A percentile compares a stretch with the other conserved stretches of the same genome.
Evolutionary conservation across 129 eudicot species (phyloP).

Genomic region (Pseudognaphalium luteoalbum): DNA sequence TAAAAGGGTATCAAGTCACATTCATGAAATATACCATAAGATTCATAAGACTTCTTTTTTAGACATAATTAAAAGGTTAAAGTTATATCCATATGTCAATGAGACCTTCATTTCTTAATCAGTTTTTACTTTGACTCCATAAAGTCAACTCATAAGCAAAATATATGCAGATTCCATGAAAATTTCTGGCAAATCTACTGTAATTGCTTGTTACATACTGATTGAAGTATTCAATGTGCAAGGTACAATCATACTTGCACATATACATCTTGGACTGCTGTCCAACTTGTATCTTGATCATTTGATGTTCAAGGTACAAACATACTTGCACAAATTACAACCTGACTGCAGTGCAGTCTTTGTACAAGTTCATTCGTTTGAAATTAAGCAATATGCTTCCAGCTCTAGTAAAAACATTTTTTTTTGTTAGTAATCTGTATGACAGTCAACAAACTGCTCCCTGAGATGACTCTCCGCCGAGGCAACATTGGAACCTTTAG

Average conservation of each 20-base stretch:
- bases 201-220: slow-evolving; percentile 22
- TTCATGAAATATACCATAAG: no score
- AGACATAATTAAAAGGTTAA: neutral
- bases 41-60: no score
- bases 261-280: neutral
- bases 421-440: no score
- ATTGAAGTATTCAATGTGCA: neutral
- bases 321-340: neutral
- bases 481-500: no score
- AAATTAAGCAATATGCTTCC: neutral
- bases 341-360: neutral
- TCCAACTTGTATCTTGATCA: neutral
- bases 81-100: slow-evolving; percentile 19
- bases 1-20: no score
- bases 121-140: slow-evolving; percentile 20
- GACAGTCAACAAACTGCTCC: no score
- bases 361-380: neutral
- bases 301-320: neutral
- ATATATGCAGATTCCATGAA: slow-evolving; percentile 13
- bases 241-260: slow-evolving; percentile 19
- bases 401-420: neutral
- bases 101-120: slow-evolving; percentile 27
- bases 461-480: no score
- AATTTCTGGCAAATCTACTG: slow-evolving; percentile 14
- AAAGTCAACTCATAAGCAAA: slow-evolving; percentile 30